Percentiles rank a stretch among this genome's conserved stretches.
These are phyloP conservation scores for Chrysoporthe puriensis DNA, from an alignment of 2,329 filamentous ascomycete species.

Conservation along the genomic window DNA sequence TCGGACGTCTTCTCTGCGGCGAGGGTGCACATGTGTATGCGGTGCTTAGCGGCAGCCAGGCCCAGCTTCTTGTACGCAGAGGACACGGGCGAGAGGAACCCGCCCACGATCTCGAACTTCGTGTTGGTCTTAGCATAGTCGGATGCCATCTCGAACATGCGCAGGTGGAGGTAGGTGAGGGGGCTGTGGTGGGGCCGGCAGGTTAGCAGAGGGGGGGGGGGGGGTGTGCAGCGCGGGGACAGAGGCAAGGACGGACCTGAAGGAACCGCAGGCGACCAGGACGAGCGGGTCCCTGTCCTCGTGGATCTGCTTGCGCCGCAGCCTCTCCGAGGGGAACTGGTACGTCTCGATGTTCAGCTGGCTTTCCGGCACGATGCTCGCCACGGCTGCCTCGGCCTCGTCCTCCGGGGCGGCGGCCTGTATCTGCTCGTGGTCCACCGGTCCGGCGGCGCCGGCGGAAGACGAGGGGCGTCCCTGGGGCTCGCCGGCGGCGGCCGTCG, in stretches of 20 bases:
- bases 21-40: conserved; percentile 84
- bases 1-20: conserved; percentile 75
- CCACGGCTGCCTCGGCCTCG: conserved; percentile 2
- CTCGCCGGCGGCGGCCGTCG: conserved; percentile 7
- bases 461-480: conserved; percentile 3
- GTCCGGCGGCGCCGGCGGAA: not conserved
- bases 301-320: conserved; percentile 34
- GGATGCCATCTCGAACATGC: conserved; percentile 44
- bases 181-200: conserved; percentile 27
- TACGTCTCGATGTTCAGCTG: conserved; percentile 32
- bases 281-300: conserved; percentile 40
- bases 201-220: conserved; percentile 22
- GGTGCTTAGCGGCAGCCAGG: conserved; percentile 71
- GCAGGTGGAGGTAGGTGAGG: conserved; percentile 39
- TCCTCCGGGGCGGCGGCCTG: conserved; percentile 9
- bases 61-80: conserved; percentile 77
- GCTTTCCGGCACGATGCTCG: conserved; percentile 26
- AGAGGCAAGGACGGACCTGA: conserved; percentile 34
- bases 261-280: conserved; percentile 42
- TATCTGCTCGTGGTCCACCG: conserved; percentile 14
- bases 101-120: conserved; percentile 80
- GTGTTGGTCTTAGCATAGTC: conserved; percentile 44
- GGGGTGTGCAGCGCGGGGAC: not conserved
- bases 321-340: conserved; percentile 35
- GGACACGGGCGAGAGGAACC: conserved; percentile 77